Conservation (phyloP, 1,284 basidiomycete species). For the Pisolithus thermaeus region DNA sequence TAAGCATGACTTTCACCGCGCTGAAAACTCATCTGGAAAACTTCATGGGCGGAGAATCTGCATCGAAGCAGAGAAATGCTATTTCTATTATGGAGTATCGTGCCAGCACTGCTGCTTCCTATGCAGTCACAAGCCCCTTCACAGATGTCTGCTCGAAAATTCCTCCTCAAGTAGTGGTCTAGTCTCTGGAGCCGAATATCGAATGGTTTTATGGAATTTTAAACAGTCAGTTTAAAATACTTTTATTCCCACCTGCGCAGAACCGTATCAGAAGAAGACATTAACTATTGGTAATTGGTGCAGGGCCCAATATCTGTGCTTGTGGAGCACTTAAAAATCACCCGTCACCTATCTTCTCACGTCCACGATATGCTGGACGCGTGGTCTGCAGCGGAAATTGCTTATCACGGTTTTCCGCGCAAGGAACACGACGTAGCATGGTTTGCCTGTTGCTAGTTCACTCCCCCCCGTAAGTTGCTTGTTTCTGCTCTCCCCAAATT, state of each 20-base stretch:
- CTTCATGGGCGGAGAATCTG: neutral
- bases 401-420: neutral
- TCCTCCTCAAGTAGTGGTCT: neutral
- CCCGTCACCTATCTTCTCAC: neutral
- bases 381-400: neutral
- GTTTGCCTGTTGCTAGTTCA: neutral
- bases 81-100: neutral
- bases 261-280: neutral
- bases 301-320: neutral
- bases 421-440: neutral
- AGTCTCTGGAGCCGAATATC: neutral
- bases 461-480: neutral
- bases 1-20: neutral
- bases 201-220: conserved; percentile 1
- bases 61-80: neutral
- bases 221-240: neutral
- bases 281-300: neutral
- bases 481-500: neutral
- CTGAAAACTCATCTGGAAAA: neutral
- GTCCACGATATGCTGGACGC: neutral
- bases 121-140: neutral
- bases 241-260: conserved; percentile 1
- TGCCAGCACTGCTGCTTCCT: neutral
- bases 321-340: neutral
- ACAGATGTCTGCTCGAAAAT: neutral